A percentile compares a stretch with the other conserved stretches of the same genome.
phyloP scores from a whole-genome alignment of 495 filamentous ascomycete species.

The Aspergillus funiculosus region DNA sequence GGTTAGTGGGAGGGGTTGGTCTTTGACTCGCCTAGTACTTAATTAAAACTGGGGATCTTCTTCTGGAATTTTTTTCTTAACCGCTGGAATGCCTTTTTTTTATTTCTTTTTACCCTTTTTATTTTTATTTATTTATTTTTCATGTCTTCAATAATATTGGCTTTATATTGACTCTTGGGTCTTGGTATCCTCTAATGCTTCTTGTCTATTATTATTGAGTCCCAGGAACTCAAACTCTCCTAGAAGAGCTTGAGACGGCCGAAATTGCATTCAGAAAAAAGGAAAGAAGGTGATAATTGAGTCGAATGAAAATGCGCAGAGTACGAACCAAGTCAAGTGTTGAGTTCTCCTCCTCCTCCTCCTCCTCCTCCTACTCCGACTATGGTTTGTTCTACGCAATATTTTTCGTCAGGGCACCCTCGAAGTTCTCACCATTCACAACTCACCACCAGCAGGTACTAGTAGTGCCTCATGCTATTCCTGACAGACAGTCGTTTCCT shows the following conservation, averaged over 20 bases:
- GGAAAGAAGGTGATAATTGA: background rate
- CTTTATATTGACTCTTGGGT: conserved; percentile 9
- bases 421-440: background rate
- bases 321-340: background rate
- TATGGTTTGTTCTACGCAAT: too few species aligned
- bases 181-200: conserved; percentile 8
- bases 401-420: too few species aligned
- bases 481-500: too few species aligned
- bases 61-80: conserved; percentile 7
- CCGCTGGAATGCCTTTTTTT: conserved; percentile 11
- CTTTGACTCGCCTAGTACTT: background rate
- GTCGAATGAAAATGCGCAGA: background rate
- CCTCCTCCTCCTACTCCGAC: too few species aligned
- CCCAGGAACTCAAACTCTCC: background rate
- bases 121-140: background rate
- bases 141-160: conserved; percentile 12
- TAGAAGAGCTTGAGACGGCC: background rate
- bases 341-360: background rate
- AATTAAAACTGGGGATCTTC: conserved; percentile 16
- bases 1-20: conserved; percentile 7
- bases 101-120: background rate
- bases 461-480: too few species aligned
- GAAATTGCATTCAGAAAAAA: too few species aligned
- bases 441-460: conserved; percentile 1
- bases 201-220: conserved; percentile 1